Evolutionary conservation across 768 basidiomycete species (phyloP).

Genomic region (Omphalotus guepiniiformis): DNA sequence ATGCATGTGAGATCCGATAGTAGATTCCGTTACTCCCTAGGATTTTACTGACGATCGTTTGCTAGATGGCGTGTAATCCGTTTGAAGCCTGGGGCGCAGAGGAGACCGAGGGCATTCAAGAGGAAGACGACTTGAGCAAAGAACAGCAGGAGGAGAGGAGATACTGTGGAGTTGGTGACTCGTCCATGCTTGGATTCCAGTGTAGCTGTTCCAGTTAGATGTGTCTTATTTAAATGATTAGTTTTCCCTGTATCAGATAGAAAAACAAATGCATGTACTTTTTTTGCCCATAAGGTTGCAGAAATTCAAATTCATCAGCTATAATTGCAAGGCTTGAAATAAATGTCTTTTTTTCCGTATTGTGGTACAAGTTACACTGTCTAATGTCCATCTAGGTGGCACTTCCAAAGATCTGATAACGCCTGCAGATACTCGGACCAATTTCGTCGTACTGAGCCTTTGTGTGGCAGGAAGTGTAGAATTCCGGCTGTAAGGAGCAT

Average conservation of each 20-base stretch:
- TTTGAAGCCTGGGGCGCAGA: constrained; percentile 89
- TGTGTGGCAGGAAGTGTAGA: constrained; percentile 91
- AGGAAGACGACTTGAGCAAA: constrained; percentile 43
- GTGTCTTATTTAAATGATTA: background rate
- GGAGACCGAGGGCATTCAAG: constrained; percentile 26
- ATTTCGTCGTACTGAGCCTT: constrained; percentile 94
- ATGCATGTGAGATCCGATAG: constrained; percentile 66
- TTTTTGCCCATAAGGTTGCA: too few species aligned
- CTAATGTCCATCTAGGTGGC: constrained; percentile 50
- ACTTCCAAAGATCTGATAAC: constrained; percentile 92
- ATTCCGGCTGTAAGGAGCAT: constrained; percentile 67
- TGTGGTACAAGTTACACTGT: too few species aligned
- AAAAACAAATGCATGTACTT: too few species aligned
- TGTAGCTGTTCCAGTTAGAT: constrained; percentile 86
- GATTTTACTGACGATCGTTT: constrained; percentile 1
- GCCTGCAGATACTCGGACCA: constrained; percentile 86
- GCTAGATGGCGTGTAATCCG: constrained; percentile 84
- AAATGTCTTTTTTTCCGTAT: too few species aligned
- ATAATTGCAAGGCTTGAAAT: too few species aligned
- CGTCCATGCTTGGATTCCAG: constrained; percentile 80
- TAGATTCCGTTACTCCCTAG: background rate
- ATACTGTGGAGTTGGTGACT: constrained; percentile 75
- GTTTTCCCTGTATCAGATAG: background rate
- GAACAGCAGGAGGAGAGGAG: constrained; percentile 69
- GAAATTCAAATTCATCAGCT: too few species aligned